These are phyloP conservation scores for Pleurostoma richardsiae DNA, from an alignment of 2,329 filamentous ascomycete species.

Conservation along the genomic window DNA sequence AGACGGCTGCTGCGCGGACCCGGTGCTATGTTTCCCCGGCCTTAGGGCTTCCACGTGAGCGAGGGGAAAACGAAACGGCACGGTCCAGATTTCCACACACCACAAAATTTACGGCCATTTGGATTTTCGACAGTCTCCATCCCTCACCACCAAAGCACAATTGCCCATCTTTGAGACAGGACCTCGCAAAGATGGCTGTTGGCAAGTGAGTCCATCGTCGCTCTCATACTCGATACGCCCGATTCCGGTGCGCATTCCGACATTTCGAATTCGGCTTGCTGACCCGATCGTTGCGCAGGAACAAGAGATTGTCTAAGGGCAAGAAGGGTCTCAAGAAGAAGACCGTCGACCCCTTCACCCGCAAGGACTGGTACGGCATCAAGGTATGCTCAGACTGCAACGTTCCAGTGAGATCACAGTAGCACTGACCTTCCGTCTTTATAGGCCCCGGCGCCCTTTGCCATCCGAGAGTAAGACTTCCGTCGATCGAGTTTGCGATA, in stretches of 20 bases:
- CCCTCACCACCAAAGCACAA: constrained; percentile 32
- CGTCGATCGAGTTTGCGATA: constrained; percentile 4
- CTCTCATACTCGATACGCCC: constrained; percentile 1
- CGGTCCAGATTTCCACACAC: no score
- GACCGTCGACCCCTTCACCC: constrained; percentile 92
- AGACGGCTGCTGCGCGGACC: no score
- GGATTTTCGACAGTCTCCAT: constrained; percentile 17
- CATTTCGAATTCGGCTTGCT: neutral
- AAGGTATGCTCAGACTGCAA: constrained; percentile 55
- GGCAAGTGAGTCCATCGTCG: constrained; percentile 44
- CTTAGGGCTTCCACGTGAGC: no score
- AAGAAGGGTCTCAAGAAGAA: constrained; percentile 99
- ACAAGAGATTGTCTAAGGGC: constrained; percentile 99
- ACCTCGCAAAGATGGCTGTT: constrained; percentile 55
- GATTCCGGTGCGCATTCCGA: neutral
- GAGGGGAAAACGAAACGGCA: no score
- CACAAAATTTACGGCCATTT: neutral
- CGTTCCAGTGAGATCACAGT: no score
- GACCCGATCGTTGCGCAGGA: constrained; percentile 47
- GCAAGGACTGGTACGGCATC: constrained; percentile 99
- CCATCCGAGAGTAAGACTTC: constrained; percentile 83
- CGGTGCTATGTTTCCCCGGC: no score
- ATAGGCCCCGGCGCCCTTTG: constrained; percentile 91
- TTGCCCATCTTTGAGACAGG: constrained; percentile 36
- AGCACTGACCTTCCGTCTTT: constrained; percentile 8